phyloP scores from a whole-genome alignment of 805 yeast species.

The Peterozyma toletana region DNA sequence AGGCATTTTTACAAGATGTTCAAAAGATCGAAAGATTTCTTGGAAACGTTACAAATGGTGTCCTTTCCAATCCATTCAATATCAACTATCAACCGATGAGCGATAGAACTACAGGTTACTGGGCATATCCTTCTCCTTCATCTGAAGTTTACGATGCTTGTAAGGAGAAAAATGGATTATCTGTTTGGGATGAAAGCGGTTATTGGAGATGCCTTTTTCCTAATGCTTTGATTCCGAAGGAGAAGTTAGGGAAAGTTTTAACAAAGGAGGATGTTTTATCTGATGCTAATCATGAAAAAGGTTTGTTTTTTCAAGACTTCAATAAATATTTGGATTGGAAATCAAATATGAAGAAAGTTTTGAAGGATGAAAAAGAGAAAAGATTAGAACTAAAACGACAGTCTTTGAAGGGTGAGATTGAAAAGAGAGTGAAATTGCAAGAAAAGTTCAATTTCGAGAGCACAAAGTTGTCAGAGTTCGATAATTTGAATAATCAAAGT shows the following conservation, averaged over 20 bases:
- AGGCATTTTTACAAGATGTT: slow-evolving; percentile 4
- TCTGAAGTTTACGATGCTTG: slow-evolving; percentile 57
- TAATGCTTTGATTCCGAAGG: slow-evolving; percentile 28
- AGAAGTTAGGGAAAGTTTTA: slow-evolving; percentile 26
- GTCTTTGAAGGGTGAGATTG: slow-evolving; percentile 9
- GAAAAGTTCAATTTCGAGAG: slow-evolving; percentile 1
- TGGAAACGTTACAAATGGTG: slow-evolving; percentile 2
- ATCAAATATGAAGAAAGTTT: slow-evolving; percentile 40
- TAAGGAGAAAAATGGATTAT: slow-evolving; percentile 53
- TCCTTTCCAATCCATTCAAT: slow-evolving; percentile 5
- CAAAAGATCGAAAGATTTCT: slow-evolving; percentile 5
- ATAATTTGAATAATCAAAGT: not conserved
- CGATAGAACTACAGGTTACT: slow-evolving; percentile 31
- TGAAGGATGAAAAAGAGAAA: slow-evolving; percentile 27
- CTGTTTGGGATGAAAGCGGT: slow-evolving; percentile 78
- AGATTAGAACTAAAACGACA: slow-evolving; percentile 7
- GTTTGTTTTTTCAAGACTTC: slow-evolving; percentile 57
- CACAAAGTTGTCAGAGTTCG: not conserved
- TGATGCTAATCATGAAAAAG: slow-evolving; percentile 36
- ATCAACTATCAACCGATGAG: slow-evolving; percentile 9
- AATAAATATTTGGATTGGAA: slow-evolving; percentile 65
- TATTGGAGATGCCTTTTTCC: slow-evolving; percentile 92
- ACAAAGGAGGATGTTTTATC: slow-evolving; percentile 55
- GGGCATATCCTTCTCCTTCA: slow-evolving; percentile 54
- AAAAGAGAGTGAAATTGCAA: slow-evolving; percentile 19